Evolutionary conservation across 2,329 filamentous ascomycete genomes (phyloP), one percentile per base, ranked within the genome.

Genomic region (Cladosporium sp.): DNA sequence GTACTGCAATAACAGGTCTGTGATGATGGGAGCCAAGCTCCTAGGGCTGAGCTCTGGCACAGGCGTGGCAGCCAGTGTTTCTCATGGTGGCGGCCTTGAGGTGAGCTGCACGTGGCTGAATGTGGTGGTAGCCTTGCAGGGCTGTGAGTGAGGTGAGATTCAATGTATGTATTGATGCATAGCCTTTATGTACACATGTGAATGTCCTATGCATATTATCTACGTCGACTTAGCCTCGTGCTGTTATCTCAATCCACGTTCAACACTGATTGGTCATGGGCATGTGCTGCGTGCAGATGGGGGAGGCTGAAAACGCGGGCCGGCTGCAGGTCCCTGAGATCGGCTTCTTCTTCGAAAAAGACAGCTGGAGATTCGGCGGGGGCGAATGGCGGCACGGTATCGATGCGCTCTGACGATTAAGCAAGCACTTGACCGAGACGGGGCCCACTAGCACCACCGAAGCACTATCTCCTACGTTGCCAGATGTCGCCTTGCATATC

Each of bases 11-110:
- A 61, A 25, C 43, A 51, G 46, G 28, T 26, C 43, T 48, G 39
- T n/a, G 34, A 61, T 61, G 58, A 61, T 61, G 58, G 13, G 14
- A 34, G 58, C 58, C 58, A 61, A 61, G 58, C 58, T 49, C 43
- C 23, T 61, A 61, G 46, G 58, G 58, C 58, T 61, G 58, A 61
- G 28, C 39, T 46, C 39, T 46, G 39, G 39, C n/a, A 4, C 34
- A 26, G 21, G 21, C 23, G 56, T 43, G 36, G 23, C 39, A 23
- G 39, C 39, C 34, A 43, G 56, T 21, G 34, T 46, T 46, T 43
- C 56, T 56, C 34, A 23, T 43, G 36, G 32, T 58, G 39, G 39
- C 18, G 39, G 39, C 4, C 39, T 46, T 21, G n/a, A 16, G 46
- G 34, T 58, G 23, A 34, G 21, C 56, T 46, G 56, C 56, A 58